Evolutionary conservation across 73 alveolate species (phyloP).

Genomic region (Paramecium octaurelia): DNA sequence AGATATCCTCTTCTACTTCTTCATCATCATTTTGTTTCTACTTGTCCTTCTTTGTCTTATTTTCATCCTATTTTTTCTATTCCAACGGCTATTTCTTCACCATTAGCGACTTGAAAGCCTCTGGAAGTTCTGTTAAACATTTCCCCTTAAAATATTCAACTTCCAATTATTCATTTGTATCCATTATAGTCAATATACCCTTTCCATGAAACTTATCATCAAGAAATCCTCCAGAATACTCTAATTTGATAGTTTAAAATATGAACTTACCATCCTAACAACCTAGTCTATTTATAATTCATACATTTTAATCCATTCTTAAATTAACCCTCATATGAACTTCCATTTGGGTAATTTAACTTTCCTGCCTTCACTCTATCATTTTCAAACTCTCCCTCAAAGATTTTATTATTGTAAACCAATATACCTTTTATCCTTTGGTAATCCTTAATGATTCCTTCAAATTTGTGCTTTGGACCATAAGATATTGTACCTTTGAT

Average conservation of each 20-base stretch:
- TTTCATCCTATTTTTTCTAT: background rate
- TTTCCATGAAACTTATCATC: slow-evolving; percentile 62
- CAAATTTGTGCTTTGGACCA: background rate
- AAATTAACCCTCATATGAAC: background rate
- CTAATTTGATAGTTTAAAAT: background rate
- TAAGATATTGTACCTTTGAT: background rate
- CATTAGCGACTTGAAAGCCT: background rate
- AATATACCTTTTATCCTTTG: background rate
- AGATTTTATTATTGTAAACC: background rate
- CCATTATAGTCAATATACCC: background rate
- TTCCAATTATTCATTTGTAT: background rate
- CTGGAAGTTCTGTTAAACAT: background rate
- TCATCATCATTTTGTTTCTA: background rate
- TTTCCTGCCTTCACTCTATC: background rate
- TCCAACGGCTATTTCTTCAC: background rate
- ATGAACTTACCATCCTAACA: background rate
- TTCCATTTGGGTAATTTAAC: background rate
- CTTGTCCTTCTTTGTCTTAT: background rate
- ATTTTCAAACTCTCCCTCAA: slow-evolving; percentile 10
- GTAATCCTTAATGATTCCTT: background rate
- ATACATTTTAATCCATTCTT: background rate
- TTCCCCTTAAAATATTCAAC: background rate
- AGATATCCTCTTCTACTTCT: background rate
- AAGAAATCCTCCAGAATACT: slow-evolving; percentile 57
- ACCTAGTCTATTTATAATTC: background rate